phyloP scores from a whole-genome alignment of 768 basidiomycete genomes.

The Phaeotremella skinneri region DNA sequence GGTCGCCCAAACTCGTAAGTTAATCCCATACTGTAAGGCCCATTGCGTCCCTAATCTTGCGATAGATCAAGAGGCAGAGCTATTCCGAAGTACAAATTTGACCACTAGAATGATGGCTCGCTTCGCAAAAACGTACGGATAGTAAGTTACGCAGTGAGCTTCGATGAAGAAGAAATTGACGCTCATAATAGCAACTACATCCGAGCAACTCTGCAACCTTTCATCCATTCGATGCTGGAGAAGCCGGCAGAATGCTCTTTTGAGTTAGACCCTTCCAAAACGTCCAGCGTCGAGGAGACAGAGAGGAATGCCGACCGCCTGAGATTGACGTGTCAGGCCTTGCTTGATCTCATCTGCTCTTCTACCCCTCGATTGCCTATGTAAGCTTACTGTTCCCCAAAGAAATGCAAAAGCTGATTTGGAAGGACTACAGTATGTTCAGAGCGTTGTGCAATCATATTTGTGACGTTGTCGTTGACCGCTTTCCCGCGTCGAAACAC shows the following conservation, averaged over 20 bases:
- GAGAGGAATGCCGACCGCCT: slow-evolving; percentile 69
- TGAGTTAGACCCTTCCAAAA: slow-evolving; percentile 65
- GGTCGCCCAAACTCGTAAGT: slow-evolving; percentile 69
- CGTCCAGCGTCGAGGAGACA: slow-evolving; percentile 60
- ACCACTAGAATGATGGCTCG: slow-evolving; percentile 81
- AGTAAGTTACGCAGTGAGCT: slow-evolving; percentile 48
- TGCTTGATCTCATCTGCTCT: slow-evolving; percentile 69
- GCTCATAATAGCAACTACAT: slow-evolving; percentile 61
- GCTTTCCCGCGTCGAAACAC: slow-evolving; percentile 49
- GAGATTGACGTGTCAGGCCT: slow-evolving; percentile 68
- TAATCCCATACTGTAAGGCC: neutral
- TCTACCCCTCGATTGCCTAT: slow-evolving; percentile 70
- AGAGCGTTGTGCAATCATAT: slow-evolving; percentile 61
- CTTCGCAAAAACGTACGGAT: slow-evolving; percentile 86
- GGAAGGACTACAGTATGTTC: slow-evolving; percentile 21
- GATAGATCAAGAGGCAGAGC: slow-evolving; percentile 71
- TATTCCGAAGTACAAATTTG: slow-evolving; percentile 85
- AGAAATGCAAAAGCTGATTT: slow-evolving; percentile 12
- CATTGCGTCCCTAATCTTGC: neutral
- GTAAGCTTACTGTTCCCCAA: slow-evolving; percentile 56
- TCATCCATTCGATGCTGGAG: slow-evolving; percentile 70
- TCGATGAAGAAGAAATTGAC: slow-evolving; percentile 3
- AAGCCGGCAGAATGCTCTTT: slow-evolving; percentile 73
- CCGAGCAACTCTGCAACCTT: slow-evolving; percentile 70
- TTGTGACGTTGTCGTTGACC: slow-evolving; percentile 42